phyloP scores from a whole-genome alignment of 2,329 filamentous ascomycete genomes.

The Thelonectria blattea region DNA sequence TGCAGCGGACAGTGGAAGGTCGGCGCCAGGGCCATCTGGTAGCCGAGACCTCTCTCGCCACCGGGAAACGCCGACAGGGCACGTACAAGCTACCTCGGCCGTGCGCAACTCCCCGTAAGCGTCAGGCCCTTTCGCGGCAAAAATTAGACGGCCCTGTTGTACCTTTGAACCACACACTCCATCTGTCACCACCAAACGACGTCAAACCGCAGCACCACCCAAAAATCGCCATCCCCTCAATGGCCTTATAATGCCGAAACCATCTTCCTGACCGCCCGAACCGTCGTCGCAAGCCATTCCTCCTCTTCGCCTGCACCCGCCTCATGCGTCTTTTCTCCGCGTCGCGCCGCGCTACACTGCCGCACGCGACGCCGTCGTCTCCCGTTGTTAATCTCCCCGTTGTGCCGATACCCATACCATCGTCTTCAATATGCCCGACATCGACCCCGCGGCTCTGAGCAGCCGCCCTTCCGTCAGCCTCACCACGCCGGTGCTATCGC shows the following conservation, averaged over 20 bases:
- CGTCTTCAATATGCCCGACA: slow-evolving; percentile 64
- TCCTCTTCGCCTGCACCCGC: slow-evolving; percentile 48
- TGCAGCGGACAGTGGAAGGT: neutral
- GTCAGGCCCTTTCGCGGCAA: slow-evolving; percentile 41
- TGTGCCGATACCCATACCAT: slow-evolving; percentile 41
- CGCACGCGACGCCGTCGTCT: slow-evolving; percentile 53
- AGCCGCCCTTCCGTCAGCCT: slow-evolving; percentile 66
- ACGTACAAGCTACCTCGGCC: slow-evolving; percentile 38
- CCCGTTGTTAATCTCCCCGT: slow-evolving; percentile 28
- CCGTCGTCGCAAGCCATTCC: slow-evolving; percentile 50
- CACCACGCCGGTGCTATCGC: slow-evolving; percentile 63
- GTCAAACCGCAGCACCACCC: slow-evolving; percentile 31
- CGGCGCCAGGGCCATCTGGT: slow-evolving; percentile 27
- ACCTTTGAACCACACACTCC: slow-evolving; percentile 39
- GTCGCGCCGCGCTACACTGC: slow-evolving; percentile 52
- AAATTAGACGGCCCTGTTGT: slow-evolving; percentile 40
- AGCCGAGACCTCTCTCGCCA: slow-evolving; percentile 22
- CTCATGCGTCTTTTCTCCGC: slow-evolving; percentile 51
- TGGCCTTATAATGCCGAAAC: slow-evolving; percentile 49
- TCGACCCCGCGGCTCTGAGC: slow-evolving; percentile 73
- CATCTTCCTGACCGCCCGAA: slow-evolving; percentile 51
- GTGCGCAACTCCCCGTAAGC: slow-evolving; percentile 27
- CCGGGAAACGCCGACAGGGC: rapidly evolving
- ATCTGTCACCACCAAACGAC: slow-evolving; percentile 34
- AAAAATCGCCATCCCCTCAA: slow-evolving; percentile 47